Evolutionary conservation across 2,329 filamentous ascomycete genomes (phyloP).

Genomic region (Aspergillus floridensis): DNA sequence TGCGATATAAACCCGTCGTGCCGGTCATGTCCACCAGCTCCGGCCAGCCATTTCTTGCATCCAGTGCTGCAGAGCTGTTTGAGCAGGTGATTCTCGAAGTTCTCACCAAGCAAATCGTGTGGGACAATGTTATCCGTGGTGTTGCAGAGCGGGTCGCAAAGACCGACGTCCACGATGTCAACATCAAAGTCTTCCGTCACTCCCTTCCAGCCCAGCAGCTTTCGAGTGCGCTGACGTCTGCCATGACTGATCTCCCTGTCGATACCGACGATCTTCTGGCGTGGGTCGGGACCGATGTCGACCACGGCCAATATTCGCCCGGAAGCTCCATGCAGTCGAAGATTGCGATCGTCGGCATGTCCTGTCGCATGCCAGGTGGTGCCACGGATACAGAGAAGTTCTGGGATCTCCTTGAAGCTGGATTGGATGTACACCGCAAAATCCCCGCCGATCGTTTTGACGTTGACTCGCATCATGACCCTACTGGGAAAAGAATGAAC

Average conservation of each 20-base stretch:
- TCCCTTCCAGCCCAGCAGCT: constrained; percentile 9
- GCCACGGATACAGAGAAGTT: too few species aligned
- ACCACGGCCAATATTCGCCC: neutral
- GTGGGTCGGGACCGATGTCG: neutral
- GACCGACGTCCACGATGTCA: neutral
- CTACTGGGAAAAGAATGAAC: constrained; percentile 29
- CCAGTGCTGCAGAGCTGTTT: constrained; percentile 4
- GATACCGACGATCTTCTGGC: constrained; percentile 7
- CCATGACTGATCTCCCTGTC: neutral
- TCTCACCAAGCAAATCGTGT: constrained; percentile 6
- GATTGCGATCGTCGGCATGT: too few species aligned
- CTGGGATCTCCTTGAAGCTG: too few species aligned
- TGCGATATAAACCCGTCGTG: neutral
- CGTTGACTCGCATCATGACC: constrained; percentile 15
- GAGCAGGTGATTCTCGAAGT: constrained; percentile 6
- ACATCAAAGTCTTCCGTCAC: constrained; percentile 6
- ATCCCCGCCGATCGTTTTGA: too few species aligned
- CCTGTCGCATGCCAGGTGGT: too few species aligned
- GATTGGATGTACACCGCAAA: too few species aligned
- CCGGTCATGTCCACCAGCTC: constrained; percentile 4
- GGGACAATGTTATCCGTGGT: constrained; percentile 8
- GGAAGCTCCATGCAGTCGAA: neutral
- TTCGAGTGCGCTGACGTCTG: neutral
- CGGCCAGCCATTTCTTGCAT: neutral
- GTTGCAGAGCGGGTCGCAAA: neutral